Base-by-base conservation (phyloP, 2,329 filamentous ascomycete genomes). In the Phoma sp. region DNA sequence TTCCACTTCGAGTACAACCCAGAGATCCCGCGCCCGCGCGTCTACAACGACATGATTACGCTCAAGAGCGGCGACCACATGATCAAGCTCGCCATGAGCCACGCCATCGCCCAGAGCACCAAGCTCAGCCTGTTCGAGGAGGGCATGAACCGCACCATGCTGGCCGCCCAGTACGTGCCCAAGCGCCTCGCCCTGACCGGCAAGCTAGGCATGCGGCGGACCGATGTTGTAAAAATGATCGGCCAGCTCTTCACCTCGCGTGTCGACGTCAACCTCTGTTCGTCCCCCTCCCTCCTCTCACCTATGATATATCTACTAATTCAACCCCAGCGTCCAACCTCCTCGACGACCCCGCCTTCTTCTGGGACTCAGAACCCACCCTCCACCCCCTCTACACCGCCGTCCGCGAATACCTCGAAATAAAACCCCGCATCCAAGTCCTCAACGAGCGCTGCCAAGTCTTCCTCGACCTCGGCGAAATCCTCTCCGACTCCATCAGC, bases 11-110 rank as follows among this genome's bases (percentile, higher is more conserved):
- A 98, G 75, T 99, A 99, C 79, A 96, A 91, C 66, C 84, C 87
- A 1, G 84, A 91, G 53, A 92, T 95, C 28, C 89, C 92, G 58
- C 86, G 93, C 42, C 95, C 95, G 4, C 86, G 95, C 51, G 90
- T 99, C 25, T 99, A 96, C 79, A 98, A 99, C 77, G 95, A 99
- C 75, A 99, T 99, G 95, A 98, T 99, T 67, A 99, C 95, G 0
- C 80, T 99, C 37, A 84, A 96, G 59, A 96, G 92, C 56, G 88
- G 91, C 32, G 95, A 99, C 77, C 95, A 99, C 77, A 98, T 99
- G 93, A 96, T 98, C 73, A 98, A 98, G 77, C 83, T 99, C 14
- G 92, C 93, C 28, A 99, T 99, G 80, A 96, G 91, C 74, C 95
- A 99, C 73, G 95, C 93, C 30, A 97, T 99, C 64, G 92, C 92